These are phyloP conservation scores for Coprinopsis sp. DNA, from an alignment of 768 basidiomycete genomes.

Conservation along the genomic window DNA sequence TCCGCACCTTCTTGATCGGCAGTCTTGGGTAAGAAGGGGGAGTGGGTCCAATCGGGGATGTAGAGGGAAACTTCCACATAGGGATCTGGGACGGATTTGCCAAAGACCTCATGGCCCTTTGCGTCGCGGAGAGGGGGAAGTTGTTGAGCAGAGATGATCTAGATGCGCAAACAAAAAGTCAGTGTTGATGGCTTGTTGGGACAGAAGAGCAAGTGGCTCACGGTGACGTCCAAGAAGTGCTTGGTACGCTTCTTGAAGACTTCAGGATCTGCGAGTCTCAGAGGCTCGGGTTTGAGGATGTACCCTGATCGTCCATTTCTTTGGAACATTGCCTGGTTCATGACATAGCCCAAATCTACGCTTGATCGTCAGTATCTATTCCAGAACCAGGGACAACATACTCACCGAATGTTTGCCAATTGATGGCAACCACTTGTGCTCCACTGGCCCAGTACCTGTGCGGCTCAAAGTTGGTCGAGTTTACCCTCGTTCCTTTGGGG, in stretches of 20 bases:
- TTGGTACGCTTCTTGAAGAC: slow-evolving; percentile 46
- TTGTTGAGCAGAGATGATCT: slow-evolving; percentile 82
- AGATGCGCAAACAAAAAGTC: background rate
- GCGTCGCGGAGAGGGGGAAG: slow-evolving; percentile 75
- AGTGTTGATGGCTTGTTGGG: background rate
- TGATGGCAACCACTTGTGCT: slow-evolving; percentile 86
- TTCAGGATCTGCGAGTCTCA: slow-evolving; percentile 63
- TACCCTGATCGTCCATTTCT: slow-evolving; percentile 86
- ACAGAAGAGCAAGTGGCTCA: slow-evolving; percentile 20
- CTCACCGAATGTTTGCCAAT: slow-evolving; percentile 96
- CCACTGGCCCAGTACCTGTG: slow-evolving; percentile 89
- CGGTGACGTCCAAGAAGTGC: slow-evolving; percentile 63
- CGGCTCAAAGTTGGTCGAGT: slow-evolving; percentile 84
- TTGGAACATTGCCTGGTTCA: slow-evolving; percentile 95
- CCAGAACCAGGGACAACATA: slow-evolving; percentile 9
- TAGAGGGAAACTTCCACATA: slow-evolving; percentile 67
- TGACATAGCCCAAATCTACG: slow-evolving; percentile 81
- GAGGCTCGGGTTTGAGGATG: slow-evolving; percentile 80
- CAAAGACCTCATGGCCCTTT: slow-evolving; percentile 58
- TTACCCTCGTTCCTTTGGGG: slow-evolving; percentile 77
- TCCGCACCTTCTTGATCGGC: slow-evolving; percentile 3
- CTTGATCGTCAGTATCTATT: background rate
- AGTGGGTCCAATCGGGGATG: slow-evolving; percentile 64
- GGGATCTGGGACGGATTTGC: slow-evolving; percentile 56
- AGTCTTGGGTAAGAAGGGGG: slow-evolving; percentile 16